Conservation (phyloP, 768 basidiomycete species). For the Tylopilus subfusipes region DNA sequence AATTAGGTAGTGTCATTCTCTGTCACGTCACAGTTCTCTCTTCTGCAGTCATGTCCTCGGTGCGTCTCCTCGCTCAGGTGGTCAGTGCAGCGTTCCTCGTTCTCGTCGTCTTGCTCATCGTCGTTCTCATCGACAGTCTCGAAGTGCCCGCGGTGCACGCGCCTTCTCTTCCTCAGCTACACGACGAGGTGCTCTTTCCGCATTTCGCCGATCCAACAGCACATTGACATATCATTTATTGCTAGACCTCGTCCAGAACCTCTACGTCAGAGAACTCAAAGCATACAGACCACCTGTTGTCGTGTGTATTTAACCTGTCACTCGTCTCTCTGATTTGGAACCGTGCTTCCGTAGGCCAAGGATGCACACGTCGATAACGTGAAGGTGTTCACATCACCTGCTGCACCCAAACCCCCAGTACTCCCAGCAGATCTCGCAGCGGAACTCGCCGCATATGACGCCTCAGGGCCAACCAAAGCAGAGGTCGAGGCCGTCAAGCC, state of each 20-base stretch:
- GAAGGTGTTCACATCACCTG: constrained; percentile 75
- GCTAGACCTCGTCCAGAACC: constrained; percentile 86
- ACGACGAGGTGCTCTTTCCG: constrained; percentile 55
- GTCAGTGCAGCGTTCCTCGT: constrained; percentile 12
- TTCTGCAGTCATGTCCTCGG: constrained; percentile 58
- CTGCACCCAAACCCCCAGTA: constrained; percentile 68
- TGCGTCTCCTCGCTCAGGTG: constrained; percentile 55
- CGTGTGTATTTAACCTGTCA: constrained; percentile 44
- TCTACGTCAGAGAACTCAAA: constrained; percentile 89
- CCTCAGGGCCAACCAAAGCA: constrained; percentile 63
- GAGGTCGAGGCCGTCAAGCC: constrained; percentile 38
- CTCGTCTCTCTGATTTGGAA: neutral
- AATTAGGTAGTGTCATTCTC: constrained; percentile 24
- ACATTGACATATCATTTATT: constrained; percentile 2
- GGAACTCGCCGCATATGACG: constrained; percentile 84
- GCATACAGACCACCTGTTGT: constrained; percentile 74
- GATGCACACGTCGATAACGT: constrained; percentile 88
- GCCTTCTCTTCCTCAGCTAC: constrained; percentile 57
- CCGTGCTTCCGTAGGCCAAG: constrained; percentile 55
- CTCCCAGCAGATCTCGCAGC: constrained; percentile 84
- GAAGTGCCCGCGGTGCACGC: constrained; percentile 47
- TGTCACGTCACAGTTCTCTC: constrained; percentile 41
- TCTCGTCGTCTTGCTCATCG: constrained; percentile 11
- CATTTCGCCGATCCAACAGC: constrained; percentile 23
- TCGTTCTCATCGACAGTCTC: constrained; percentile 31